Evolutionary conservation across 2,329 filamentous ascomycete species (phyloP), one percentile per base, ranked within the genome.

Genomic region (Talaromyces sp.): DNA sequence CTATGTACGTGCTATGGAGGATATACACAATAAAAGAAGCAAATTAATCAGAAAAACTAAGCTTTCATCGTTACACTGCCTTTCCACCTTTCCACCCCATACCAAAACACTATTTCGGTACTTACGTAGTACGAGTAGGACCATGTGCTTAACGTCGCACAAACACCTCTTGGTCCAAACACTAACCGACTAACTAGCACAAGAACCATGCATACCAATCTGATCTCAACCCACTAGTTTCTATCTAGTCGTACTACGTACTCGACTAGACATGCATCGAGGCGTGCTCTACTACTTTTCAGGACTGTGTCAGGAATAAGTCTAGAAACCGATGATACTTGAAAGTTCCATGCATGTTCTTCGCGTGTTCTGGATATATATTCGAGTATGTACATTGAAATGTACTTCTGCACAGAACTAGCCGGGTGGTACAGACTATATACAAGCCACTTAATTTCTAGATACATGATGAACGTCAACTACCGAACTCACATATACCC

Each of bases 271-370:
- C 52, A 16, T 39, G 52, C 52, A 56, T 56, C 52, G n/a, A 54
- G 52, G 10, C 52, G 50, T 56, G 4, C 50, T 37, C 31, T 56
- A 37, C 11, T 11, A 13, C 10, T 9, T n/a, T 37, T 37, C 27
- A 31, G 27, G 27, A 8, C 27, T 56, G 50, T 37, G 16, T 16
- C 4, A 1, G 11, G 3, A 8, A 69, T 24, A 50, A 11, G 7
- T 31, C 27, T 31, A 31, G 27, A 3, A 4, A 31, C 27, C 5
- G 27, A 7, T 31, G 27, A 31, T 31, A 31, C 27, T 31, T 31
- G 27, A 31, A 31, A 31, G 3, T 76, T 76, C 75, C 70, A 76
- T 76, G 74, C 75, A 76, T 74, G 60, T 77, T 77, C 74, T 76
- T 71, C 74, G 73, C 68, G 70, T 67, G 71, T 71, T 76, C 73